Base-by-base conservation (phyloP, 1,284 basidiomycete species). In the Lentinula novae-zelandiae region DNA sequence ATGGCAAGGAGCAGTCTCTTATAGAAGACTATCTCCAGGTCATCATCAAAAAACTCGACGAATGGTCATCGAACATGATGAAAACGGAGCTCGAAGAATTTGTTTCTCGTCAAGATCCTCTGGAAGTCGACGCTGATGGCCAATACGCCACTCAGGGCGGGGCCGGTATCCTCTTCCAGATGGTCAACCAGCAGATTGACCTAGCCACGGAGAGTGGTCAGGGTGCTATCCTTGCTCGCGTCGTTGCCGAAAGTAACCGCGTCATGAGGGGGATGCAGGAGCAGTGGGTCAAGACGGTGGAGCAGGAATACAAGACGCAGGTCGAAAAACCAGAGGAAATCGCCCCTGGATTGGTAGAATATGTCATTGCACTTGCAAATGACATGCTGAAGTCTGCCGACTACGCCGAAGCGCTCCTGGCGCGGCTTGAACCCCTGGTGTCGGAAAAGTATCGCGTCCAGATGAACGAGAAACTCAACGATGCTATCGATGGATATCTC, bases 371-470 rank as follows among this genome's bases (percentile, higher is more conserved):
- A 17, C 85, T 99, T n/a, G 96, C 96, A 56, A 99, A 99, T 76
- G 96, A 99, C 76, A 95, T 98, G 75, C 89, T 99, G 76, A 96
- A 96, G 74, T 92, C 89, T 3, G 97, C 97, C 9, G 96, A 99
- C 72, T 96, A 92, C 70, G 87, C 91, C 9, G 96, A 99, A 76
- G 84, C 88, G 1, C 81, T 99, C 4, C 87, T 92, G 38, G 85
- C 82, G 8, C 88, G 96, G 50, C 79, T 99, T 36, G 96, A 98
- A 75, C 86, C 91, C 3, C 84, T 97, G 60, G 96, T 99, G 2
- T 94, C 90, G 15, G 89, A 93, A 68, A 98, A 98, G 77, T 98
- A 99, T 75, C 84, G 90, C 60, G 81, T 79, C 2, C 81, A 84
- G 9, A 97, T 99, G 69, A 86, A 85, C 64, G 93, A 96, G 68